Evolutionary conservation across 2,329 filamentous ascomycete species (phyloP), one percentile per base, ranked within the genome.

Genomic region (Ceratocystis albifundus): DNA sequence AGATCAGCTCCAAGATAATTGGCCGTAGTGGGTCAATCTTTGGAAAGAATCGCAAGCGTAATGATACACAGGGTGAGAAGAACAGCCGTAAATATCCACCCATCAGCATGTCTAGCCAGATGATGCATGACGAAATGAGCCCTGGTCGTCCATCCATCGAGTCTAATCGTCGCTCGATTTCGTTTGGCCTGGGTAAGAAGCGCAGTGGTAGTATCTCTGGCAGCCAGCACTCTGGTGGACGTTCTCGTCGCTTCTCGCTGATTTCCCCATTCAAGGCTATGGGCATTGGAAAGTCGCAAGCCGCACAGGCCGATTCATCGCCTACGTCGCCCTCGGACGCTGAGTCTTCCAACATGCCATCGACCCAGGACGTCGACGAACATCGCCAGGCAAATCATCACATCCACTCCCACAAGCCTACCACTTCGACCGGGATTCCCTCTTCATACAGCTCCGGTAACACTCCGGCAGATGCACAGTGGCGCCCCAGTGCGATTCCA

Each of bases 1-100:
- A 84, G 75, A 84, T 96, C 67, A 86, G 89, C 65, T 90, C 89
- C 71, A 94, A 89, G 76, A 79, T 96, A 45, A 89, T 96, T 75
- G 89, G 90, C 53, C 86, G 92, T 69, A 90, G 86, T 70, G 88
- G 88, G 15, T 94, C 90, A 7, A 80, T 94, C 68, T 92, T 94
- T 73, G 81, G 84, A 48, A 78, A 79, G 73, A 74, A 74, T 70
- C 80, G 80, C 73, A 82, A 81, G 74, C 78, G 80, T 68, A 72
- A 77, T 7, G 82, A 80, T 66, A 71, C 74, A 65, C 73, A 73
- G 65, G 70, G 67, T 48, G 70, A 70, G 64, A 69, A 65, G 73
- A 70, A 72, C 75, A 86, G 86, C 69, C 86, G 84, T 74, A 87
- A 83, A 69, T 95, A 96, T 72, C 93, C 93, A 66, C 93, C 93